These are phyloP conservation scores for Monascus purpureus DNA, from an alignment of 495 filamentous ascomycete species.

Conservation along the genomic window DNA sequence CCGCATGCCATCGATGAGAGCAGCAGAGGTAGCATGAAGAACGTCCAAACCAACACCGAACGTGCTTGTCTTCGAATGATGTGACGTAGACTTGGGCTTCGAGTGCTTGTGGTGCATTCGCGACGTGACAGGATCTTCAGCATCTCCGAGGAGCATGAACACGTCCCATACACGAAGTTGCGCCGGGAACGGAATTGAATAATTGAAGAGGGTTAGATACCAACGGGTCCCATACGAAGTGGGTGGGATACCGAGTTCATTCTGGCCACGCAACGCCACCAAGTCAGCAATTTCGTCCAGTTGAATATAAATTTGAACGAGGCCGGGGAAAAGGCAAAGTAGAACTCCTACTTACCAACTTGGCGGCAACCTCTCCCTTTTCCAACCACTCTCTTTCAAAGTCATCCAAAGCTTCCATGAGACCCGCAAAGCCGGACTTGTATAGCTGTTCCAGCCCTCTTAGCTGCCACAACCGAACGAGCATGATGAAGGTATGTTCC, in stretches of 20 bases:
- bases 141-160: conserved; percentile 91
- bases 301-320: too few relatives aligned
- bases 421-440: conserved; percentile 63
- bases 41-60: conserved; percentile 68
- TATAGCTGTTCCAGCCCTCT: conserved; percentile 80
- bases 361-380: conserved; percentile 55
- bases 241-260: conserved; percentile 64
- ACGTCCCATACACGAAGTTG: conserved; percentile 99
- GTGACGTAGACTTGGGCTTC: conserved; percentile 33
- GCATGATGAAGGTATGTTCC: conserved; percentile 86
- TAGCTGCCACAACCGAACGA: conserved; percentile 81
- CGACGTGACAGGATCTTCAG: conserved; percentile 16
- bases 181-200: conserved; percentile 88
- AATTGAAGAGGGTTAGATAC: conserved; percentile 97
- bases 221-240: conserved; percentile 92
- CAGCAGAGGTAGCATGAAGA: conserved; percentile 79
- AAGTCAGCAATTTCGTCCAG: too few relatives aligned
- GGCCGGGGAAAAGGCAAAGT: too few relatives aligned
- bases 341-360: conserved; percentile 63
- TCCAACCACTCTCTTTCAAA: conserved; percentile 80
- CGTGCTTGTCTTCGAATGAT: conserved; percentile 13
- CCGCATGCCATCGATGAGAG: conserved; percentile 82
- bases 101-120: conserved; percentile 8
- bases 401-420: conserved; percentile 79
- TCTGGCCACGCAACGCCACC: conserved; percentile 41